These are phyloP conservation scores for Rosa lucieae DNA, from an alignment of 306 rosid genomes.

Conservation along the genomic window DNA sequence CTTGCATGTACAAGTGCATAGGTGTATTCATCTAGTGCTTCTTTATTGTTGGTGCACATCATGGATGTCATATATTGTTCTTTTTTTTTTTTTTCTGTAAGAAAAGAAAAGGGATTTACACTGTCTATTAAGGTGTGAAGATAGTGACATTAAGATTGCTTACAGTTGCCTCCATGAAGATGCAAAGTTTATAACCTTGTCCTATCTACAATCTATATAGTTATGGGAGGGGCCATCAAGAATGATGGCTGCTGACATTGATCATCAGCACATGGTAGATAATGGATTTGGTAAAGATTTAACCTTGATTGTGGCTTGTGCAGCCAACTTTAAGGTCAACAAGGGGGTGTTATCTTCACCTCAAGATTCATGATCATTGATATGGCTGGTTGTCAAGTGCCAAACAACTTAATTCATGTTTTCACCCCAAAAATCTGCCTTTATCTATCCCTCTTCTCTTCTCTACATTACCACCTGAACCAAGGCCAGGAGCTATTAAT, in stretches of 20 bases:
- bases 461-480: neutral
- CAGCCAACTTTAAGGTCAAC: neutral
- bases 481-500: neutral
- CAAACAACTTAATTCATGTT: neutral
- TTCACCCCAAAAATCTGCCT: neutral
- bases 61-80: neutral
- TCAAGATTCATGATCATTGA: neutral
- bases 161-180: neutral
- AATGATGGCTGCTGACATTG: conserved; percentile 2
- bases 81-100: neutral
- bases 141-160: neutral
- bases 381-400: neutral
- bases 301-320: conserved; percentile 5
- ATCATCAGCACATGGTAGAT: conserved; percentile 1
- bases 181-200: neutral
- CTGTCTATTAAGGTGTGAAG: neutral
- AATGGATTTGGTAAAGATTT: neutral
- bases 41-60: neutral
- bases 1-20: neutral
- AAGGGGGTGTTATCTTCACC: neutral
- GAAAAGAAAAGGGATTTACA: neutral
- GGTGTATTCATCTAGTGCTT: neutral
- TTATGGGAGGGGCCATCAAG: neutral
- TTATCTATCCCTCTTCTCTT: neutral
- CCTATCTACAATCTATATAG: neutral